Conservation (phyloP, 768 basidiomycete species). For the Grammothele lineata region DNA sequence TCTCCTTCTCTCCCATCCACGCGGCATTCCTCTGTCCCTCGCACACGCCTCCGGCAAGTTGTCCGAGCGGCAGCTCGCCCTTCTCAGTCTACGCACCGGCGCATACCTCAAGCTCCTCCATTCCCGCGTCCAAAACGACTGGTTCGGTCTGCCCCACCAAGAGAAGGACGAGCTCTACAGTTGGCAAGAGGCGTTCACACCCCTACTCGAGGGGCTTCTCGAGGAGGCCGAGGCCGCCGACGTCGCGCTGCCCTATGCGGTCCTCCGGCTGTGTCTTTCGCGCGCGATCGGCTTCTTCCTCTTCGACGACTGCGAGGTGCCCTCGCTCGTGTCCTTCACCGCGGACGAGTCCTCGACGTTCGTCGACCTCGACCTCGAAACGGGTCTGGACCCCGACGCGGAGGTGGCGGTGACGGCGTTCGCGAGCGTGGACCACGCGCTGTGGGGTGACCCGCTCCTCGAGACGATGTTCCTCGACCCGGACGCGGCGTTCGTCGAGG, state of each 20-base stretch:
- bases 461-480: slow-evolving; percentile 61
- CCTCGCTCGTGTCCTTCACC: slow-evolving; percentile 62
- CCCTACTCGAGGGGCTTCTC: slow-evolving; percentile 54
- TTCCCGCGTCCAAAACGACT: slow-evolving; percentile 65
- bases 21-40: slow-evolving; percentile 32
- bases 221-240: slow-evolving; percentile 32
- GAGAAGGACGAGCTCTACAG: slow-evolving; percentile 41
- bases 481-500: slow-evolving; percentile 51
- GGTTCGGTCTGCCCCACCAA: slow-evolving; percentile 54
- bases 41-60: slow-evolving; percentile 33
- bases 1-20: slow-evolving; percentile 44
- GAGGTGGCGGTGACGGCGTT: slow-evolving; percentile 39
- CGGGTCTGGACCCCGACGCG: slow-evolving; percentile 16
- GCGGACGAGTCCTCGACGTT: slow-evolving; percentile 56
- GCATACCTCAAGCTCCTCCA: slow-evolving; percentile 61
- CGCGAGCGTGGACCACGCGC: slow-evolving; percentile 40
- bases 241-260: slow-evolving; percentile 20
- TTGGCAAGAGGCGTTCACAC: slow-evolving; percentile 75
- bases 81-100: slow-evolving; percentile 61
- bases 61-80: slow-evolving; percentile 33
- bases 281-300: slow-evolving; percentile 73
- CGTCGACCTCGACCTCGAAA: slow-evolving; percentile 33
- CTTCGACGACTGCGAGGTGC: slow-evolving; percentile 74
- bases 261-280: slow-evolving; percentile 42
- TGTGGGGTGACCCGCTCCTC: slow-evolving; percentile 77